A percentile compares a stretch with the other conserved stretches of the same genome.
These are phyloP conservation scores for Diaporthe humulicola DNA, from an alignment of 2,329 filamentous ascomycete species.

Conservation along the genomic window DNA sequence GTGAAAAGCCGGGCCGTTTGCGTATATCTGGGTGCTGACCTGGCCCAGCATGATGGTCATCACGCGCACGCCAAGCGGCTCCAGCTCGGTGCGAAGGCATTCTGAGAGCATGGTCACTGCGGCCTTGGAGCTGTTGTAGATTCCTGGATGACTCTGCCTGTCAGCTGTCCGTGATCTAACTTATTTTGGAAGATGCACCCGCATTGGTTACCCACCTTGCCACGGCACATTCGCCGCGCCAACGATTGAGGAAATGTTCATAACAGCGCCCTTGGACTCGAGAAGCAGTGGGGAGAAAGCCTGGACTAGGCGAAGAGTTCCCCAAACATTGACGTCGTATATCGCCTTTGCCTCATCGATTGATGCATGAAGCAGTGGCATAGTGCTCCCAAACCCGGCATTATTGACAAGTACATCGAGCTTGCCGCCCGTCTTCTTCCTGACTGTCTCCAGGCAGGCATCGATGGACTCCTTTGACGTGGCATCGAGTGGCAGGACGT, in stretches of 20 bases:
- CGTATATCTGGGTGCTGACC: conserved; percentile 21
- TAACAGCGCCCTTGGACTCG: conserved; percentile 61
- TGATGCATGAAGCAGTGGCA: conserved; percentile 53
- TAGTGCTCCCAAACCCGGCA: conserved; percentile 50
- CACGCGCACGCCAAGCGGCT: conserved; percentile 45
- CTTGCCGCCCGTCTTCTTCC: conserved; percentile 47
- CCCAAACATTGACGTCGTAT: conserved; percentile 62
- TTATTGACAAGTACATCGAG: conserved; percentile 58
- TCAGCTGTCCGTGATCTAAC: background rate
- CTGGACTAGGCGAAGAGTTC: background rate
- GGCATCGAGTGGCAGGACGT: conserved; percentile 48
- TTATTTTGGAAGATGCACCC: background rate
- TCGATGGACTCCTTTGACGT: conserved; percentile 39
- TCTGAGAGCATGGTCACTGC: conserved; percentile 45
- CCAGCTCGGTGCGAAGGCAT: conserved; percentile 45
- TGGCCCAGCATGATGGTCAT: conserved; percentile 43
- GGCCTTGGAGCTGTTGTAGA: conserved; percentile 47
- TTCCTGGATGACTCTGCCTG: conserved; percentile 16
- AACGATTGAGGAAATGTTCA: conserved; percentile 67
- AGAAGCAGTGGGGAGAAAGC: conserved; percentile 47
- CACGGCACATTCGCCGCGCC: conserved; percentile 12
- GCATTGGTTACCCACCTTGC: background rate
- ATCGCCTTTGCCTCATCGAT: conserved; percentile 46
- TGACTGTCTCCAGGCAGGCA: conserved; percentile 34
- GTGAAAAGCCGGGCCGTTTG: conserved; percentile 10